Conservation (phyloP, 129 eudicot species). For the Ambrosia trifida region DNA sequence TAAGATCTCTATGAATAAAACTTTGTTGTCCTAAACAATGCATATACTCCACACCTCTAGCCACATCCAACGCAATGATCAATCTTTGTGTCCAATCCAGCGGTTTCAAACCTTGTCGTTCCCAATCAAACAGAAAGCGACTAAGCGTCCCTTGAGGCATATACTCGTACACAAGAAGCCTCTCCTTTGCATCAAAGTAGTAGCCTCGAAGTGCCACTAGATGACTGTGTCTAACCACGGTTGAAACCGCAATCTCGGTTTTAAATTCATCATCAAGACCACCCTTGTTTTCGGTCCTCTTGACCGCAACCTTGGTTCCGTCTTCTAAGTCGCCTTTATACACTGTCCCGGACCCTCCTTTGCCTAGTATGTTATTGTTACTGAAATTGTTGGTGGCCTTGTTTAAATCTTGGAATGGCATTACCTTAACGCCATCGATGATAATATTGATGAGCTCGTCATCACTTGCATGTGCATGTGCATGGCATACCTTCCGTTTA, state of each 20-base stretch:
- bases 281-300: slow-evolving; percentile 70
- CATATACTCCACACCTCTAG: too few species aligned
- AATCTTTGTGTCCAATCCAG: slow-evolving; percentile 76
- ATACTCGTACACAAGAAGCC: too few species aligned
- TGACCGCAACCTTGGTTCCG: slow-evolving; percentile 85
- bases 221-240: slow-evolving; percentile 84
- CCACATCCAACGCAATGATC: slow-evolving; percentile 47
- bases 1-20: too few species aligned
- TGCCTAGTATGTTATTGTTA: slow-evolving; percentile 65
- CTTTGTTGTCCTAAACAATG: too few species aligned
- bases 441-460: slow-evolving; percentile 70
- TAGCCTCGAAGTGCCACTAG: slow-evolving; percentile 78
- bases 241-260: slow-evolving; percentile 80
- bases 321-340: slow-evolving; percentile 83
- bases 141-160: slow-evolving; percentile 42
- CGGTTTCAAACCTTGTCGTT: slow-evolving; percentile 70
- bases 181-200: slow-evolving; percentile 77
- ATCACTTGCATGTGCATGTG: slow-evolving; percentile 56
- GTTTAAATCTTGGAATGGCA: slow-evolving; percentile 66
- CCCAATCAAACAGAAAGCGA: slow-evolving; percentile 65
- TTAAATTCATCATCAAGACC: slow-evolving; percentile 42
- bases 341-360: slow-evolving; percentile 87
- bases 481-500: slow-evolving; percentile 59
- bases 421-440: slow-evolving; percentile 69
- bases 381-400: slow-evolving; percentile 80